These are phyloP conservation scores for Torulaspora maleeae DNA, from an alignment of 805 yeast species.

Conservation along the genomic window DNA sequence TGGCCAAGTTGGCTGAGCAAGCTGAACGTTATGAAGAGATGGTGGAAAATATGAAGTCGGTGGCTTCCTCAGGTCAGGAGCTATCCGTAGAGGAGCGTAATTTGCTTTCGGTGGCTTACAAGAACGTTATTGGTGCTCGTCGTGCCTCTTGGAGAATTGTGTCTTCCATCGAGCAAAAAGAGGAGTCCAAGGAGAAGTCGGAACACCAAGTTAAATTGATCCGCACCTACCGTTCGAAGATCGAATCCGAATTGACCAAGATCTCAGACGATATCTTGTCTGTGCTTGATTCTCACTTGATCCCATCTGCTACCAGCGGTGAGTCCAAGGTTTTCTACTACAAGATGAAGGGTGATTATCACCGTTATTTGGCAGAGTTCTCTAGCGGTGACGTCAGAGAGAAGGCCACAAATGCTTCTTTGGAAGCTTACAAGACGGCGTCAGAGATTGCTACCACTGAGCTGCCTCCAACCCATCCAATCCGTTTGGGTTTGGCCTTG, in stretches of 20 bases:
- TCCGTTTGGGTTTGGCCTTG: constrained; percentile 94
- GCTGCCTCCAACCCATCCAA: constrained; percentile 97
- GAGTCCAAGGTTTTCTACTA: constrained; percentile 97
- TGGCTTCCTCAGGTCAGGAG: constrained; percentile 94
- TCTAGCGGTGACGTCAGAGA: constrained; percentile 88
- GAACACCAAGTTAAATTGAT: constrained; percentile 84
- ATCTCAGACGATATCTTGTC: constrained; percentile 91
- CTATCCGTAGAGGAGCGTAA: constrained; percentile 97
- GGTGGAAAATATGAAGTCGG: constrained; percentile 98
- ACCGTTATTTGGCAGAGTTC: constrained; percentile 97
- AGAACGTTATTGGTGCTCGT: constrained; percentile 97
- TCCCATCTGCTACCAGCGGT: constrained; percentile 91
- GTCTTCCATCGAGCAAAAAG: constrained; percentile 96
- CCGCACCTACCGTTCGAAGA: constrained; percentile 91
- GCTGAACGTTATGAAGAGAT: constrained; percentile 99
- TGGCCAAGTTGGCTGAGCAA: constrained; percentile 98
- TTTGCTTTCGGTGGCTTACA: constrained; percentile 93
- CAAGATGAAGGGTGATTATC: constrained; percentile 99
- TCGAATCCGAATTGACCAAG: constrained; percentile 85
- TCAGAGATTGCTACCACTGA: constrained; percentile 96
- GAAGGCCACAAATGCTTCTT: constrained; percentile 85
- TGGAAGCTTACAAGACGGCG: constrained; percentile 92
- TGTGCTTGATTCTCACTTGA: constrained; percentile 83
- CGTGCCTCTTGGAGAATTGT: constrained; percentile 99
- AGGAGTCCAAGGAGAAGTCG: constrained; percentile 86